Base-by-base conservation (phyloP, 768 basidiomycete genomes). In the Lentinus tigrinus region DNA sequence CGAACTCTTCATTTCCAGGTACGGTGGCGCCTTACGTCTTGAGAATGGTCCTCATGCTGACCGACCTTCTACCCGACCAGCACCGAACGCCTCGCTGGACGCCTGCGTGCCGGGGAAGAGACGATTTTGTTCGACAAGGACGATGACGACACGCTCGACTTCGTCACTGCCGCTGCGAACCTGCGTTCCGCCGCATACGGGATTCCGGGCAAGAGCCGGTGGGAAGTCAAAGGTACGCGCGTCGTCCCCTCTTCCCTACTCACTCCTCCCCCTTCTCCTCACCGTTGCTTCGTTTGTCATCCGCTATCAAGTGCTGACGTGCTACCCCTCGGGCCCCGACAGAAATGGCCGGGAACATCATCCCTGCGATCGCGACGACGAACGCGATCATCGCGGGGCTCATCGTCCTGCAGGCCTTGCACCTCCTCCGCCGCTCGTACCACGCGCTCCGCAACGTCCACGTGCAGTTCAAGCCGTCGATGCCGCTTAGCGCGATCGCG, bases 261-360 rank as follows among this genome's bases (percentile, higher is more conserved):
- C 23, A 6, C 43, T 27, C 3, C 2, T 39, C 14, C n/a, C 7
- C 36, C n/a, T n/a, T 42, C 2, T 38, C 24, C 17, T 47, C 5
- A 23, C 3, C 24, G 16, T 38, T 17, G 3, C 24, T 13, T 24
- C 28, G n/a, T 5, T 21, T 38, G 24, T 13, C 5, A 23, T 47
- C 47, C 5, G 36, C 40, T 37, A 14, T 19, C 19, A 1, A 2
- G 38, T 4, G n/a, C 46, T 13, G 4, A 27, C 39, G 4, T 21
- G 1, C 26, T 23, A n/a, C n/a, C n/a, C n/a, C n/a, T n/a, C n/a
- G n/a, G n/a, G 43, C 23, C 31, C 11, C 31, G 31, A 21, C 71
- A 96, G 95, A 98, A 74, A 98, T 98, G 93, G 97, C 97, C 0
- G 97, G 97, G 10, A 99, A 99, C 73, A 98, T 99, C 67, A 99